phyloP scores from a whole-genome alignment of 2,329 filamentous ascomycete genomes.

The Aspergillus versicolor region DNA sequence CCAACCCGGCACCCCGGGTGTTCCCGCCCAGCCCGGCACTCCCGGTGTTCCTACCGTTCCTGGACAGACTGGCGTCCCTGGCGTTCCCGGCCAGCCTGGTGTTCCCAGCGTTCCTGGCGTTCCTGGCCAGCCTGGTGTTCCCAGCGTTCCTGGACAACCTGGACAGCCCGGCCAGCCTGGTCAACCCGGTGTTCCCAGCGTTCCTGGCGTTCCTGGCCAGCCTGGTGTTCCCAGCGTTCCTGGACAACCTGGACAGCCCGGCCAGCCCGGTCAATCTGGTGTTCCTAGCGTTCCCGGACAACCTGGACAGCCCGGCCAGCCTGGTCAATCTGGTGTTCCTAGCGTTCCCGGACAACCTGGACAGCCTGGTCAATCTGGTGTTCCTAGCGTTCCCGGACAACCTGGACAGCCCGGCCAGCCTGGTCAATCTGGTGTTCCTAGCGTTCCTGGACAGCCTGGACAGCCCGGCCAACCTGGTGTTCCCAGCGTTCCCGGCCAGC shows the following conservation, averaged over 20 bases:
- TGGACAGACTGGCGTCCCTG: no score
- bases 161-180: no score
- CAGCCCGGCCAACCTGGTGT: neutral
- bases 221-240: no score
- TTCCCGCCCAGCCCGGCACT: neutral
- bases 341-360: conserved; percentile 3
- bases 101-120: no score
- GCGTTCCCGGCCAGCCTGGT: no score
- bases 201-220: no score
- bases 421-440: conserved; percentile 4
- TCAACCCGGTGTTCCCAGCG: no score
- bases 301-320: conserved; percentile 3
- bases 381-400: neutral
- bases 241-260: no score
- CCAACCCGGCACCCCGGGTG: conserved; percentile 1
- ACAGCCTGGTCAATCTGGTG: neutral
- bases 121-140: no score
- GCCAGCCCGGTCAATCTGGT: neutral
- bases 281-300: neutral
- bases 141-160: no score
- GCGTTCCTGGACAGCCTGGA: conserved; percentile 1
- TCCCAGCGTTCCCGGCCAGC: conserved; percentile 7
- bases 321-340: conserved; percentile 7
- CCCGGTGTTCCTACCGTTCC: no score
- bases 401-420: neutral